Base-by-base conservation (phyloP, 108 stramenopile genomes). In the Mediolabrus comicus region DNA sequence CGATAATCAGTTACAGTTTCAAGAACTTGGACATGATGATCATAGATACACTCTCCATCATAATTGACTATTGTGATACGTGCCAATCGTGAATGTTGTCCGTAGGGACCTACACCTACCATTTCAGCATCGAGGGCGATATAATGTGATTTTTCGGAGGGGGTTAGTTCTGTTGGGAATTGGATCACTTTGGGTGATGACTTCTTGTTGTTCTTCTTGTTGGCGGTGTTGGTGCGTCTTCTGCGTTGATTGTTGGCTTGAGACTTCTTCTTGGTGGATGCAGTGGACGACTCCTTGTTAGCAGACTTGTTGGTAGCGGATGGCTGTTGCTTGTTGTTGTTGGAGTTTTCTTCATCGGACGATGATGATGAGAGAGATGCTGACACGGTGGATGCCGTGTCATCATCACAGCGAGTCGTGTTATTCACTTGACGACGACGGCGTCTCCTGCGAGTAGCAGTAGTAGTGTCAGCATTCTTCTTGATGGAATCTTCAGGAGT, bases 121-220 rank as follows among this genome's bases (percentile, higher is more conserved):
- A 96, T 95, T 71, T 96, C 98, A 49, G 94, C 95, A 31, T 96
- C 90, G 53, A 98, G 72, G 11, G 84, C 84, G 56, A 97, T 79
- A 67, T 88, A 88, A 9, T 59, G 71, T 30, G 71, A 35, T 52
- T 67, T 66, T 41, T 82, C 71, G 32, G 32, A 43, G 19, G 56
- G 57, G 11, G 73, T 60, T 26, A 66, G 31, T 59, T 77, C 58
- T 29, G 16, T 17, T 3, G 58, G 4, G 17, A 31, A 19, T 22
- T 25, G 25, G 39, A 62, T 35, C 17, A 13, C 34, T 30, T 28
- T 30, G 53, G 53, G 32, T 1, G 34, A 53, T 0, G 66, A 33
- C 43, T 69, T 64, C 22, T 72, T 58, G 52, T 28, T 54, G 62
- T 5, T 38, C 5, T 10, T 19, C 34, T 9, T 28, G 63, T 31